These are phyloP conservation scores for Auxenochlorella pyrenoidosa DNA, from an alignment of 139 green algal species.

Conservation along the genomic window DNA sequence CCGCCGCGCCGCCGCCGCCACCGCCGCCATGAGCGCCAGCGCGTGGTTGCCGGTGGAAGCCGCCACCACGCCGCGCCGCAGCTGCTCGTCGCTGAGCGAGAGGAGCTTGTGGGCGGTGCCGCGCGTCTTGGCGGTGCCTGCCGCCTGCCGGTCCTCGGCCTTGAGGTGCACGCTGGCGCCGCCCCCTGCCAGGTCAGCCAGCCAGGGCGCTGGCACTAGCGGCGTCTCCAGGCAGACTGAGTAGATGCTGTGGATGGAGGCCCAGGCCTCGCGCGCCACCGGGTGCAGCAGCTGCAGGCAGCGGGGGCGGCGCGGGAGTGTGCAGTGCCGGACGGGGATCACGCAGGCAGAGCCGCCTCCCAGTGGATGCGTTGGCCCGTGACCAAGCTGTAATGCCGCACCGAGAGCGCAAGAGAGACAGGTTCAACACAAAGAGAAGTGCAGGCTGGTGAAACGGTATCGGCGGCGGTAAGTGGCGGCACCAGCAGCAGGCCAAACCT, in stretches of 20 bases:
- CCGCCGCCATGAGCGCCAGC: slow-evolving; percentile 63
- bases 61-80: slow-evolving; percentile 51
- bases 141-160: slow-evolving; percentile 62
- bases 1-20: background rate
- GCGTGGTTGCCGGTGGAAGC: slow-evolving; percentile 76
- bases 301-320: too few relatives aligned
- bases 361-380: too few relatives aligned
- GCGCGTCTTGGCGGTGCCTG: slow-evolving; percentile 64
- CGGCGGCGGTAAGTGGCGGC: background rate
- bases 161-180: slow-evolving; percentile 50
- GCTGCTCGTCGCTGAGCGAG: slow-evolving; percentile 37
- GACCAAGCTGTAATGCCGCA: too few relatives aligned
- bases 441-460: too few relatives aligned
- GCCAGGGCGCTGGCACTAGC: slow-evolving; percentile 32
- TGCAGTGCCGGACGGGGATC: too few relatives aligned
- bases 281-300: slow-evolving; percentile 14
- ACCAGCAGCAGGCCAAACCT: background rate
- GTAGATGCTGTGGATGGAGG: slow-evolving; percentile 37
- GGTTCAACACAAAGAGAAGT: too few relatives aligned
- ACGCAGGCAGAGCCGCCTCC: too few relatives aligned
- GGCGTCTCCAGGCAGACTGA: slow-evolving; percentile 31
- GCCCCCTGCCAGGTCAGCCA: background rate
- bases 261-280: slow-evolving; percentile 23
- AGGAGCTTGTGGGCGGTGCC: slow-evolving; percentile 63
- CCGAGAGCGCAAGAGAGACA: too few relatives aligned